Conservation (phyloP, 805 yeast genomes). For the Komagataella populi region DNA sequence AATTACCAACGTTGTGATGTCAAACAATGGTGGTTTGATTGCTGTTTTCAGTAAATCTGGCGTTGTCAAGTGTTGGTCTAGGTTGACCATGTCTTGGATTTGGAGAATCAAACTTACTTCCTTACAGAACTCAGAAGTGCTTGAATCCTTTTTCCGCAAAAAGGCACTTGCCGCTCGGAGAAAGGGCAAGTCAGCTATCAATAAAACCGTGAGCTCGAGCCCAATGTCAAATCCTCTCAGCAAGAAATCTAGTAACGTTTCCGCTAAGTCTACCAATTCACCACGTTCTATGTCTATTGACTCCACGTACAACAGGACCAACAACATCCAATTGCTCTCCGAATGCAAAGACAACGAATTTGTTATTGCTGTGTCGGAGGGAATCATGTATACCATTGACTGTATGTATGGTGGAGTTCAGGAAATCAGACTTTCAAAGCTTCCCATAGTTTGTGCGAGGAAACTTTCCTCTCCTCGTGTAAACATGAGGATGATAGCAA, state of each 20-base stretch:
- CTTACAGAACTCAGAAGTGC: conserved; percentile 21
- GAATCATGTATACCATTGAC: conserved; percentile 32
- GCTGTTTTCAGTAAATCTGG: conserved; percentile 41
- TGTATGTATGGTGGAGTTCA: conserved; percentile 33
- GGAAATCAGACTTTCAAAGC: conserved; percentile 16
- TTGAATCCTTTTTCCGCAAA: conserved; percentile 49
- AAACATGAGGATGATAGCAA: conserved; percentile 54
- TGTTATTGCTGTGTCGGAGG: conserved; percentile 36
- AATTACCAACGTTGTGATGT: conserved; percentile 38
- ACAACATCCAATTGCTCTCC: conserved; percentile 14
- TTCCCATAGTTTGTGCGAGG: conserved; percentile 34
- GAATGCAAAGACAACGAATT: conserved; percentile 26
- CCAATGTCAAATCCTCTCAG: not conserved
- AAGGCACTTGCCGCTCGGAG: conserved; percentile 30
- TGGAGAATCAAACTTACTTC: conserved; percentile 36
- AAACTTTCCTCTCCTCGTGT: conserved; percentile 59
- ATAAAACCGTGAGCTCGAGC: not conserved
- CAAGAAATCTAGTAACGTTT: not conserved
- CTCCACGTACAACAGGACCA: conserved; percentile 17
- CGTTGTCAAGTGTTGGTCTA: conserved; percentile 45
- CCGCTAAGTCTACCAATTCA: not conserved
- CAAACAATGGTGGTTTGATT: conserved; percentile 45
- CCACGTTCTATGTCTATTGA: conserved; percentile 15
- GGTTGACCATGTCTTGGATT: conserved; percentile 37
- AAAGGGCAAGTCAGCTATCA: conserved; percentile 6